phyloP scores from a whole-genome alignment of 1,284 basidiomycete species.

The Moesziomyces sp. region DNA sequence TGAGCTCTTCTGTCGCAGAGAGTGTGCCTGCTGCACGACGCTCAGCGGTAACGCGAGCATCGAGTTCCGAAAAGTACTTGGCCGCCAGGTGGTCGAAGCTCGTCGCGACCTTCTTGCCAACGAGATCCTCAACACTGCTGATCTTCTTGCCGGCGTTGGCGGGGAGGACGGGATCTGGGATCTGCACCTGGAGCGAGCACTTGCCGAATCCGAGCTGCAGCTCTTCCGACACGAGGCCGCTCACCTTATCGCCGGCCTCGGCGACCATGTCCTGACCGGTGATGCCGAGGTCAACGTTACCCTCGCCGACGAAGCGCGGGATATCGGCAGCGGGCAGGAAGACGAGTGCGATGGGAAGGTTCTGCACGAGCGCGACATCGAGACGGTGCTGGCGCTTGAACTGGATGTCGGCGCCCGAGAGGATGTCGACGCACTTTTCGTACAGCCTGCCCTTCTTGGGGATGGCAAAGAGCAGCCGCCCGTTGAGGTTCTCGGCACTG shows the following conservation, averaged over 20 bases:
- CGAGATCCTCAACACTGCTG: constrained; percentile 80
- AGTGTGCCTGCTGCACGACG: constrained; percentile 70
- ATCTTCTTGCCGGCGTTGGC: constrained; percentile 69
- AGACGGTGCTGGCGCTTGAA: constrained; percentile 88
- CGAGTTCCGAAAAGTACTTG: constrained; percentile 81
- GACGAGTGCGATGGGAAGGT: constrained; percentile 94
- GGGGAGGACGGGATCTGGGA: constrained; percentile 76
- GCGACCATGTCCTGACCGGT: constrained; percentile 97
- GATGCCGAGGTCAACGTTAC: constrained; percentile 89
- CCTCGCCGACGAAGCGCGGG: constrained; percentile 97
- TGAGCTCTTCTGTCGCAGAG: constrained; percentile 23
- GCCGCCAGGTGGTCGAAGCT: constrained; percentile 88
- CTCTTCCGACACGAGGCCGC: constrained; percentile 77
- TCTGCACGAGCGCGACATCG: constrained; percentile 90
- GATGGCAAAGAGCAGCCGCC: constrained; percentile 89
- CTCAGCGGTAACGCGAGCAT: constrained; percentile 71
- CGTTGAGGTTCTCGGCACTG: constrained; percentile 69
- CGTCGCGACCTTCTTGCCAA: constrained; percentile 91
- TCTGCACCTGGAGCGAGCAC: constrained; percentile 93
- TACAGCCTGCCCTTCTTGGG: constrained; percentile 95
- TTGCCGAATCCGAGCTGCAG: constrained; percentile 92
- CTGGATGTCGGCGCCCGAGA: constrained; percentile 89
- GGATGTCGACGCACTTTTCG: constrained; percentile 88
- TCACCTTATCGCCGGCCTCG: constrained; percentile 77
- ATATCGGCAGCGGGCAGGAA: constrained; percentile 98